These are phyloP conservation scores for Tuber aestivum DNA, from an alignment of 495 filamentous ascomycete species.

Conservation along the genomic window DNA sequence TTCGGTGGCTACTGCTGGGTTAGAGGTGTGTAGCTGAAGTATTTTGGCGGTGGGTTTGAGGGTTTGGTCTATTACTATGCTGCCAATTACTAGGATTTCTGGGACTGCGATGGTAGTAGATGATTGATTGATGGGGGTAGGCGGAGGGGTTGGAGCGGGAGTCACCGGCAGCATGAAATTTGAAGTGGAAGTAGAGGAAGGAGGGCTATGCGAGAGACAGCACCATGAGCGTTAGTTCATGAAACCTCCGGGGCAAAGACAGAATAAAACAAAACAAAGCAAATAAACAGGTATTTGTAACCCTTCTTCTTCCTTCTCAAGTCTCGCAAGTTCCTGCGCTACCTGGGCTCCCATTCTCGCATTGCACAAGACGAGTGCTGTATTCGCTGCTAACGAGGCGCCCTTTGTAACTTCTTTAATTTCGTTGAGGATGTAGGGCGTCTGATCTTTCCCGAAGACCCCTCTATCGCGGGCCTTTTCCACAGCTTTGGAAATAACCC, in stretches of 20 bases:
- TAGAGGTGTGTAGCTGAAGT: conserved; percentile 73
- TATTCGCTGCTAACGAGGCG: conserved; percentile 67
- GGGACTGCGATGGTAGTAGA: conserved; percentile 1
- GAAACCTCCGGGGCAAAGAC: neutral
- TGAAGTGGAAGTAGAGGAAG: neutral
- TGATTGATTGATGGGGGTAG: neutral
- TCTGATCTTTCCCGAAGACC: conserved; percentile 69
- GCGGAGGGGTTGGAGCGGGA: neutral
- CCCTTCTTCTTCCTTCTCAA: conserved; percentile 47
- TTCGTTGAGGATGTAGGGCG: conserved; percentile 75
- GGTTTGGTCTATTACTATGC: conserved; percentile 77
- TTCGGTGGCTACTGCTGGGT: conserved; percentile 71
- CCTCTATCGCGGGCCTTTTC: conserved; percentile 63
- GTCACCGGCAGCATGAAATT: neutral
- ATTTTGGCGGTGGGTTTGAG: conserved; percentile 40
- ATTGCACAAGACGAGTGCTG: conserved; percentile 70
- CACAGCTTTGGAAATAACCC: conserved; percentile 66
- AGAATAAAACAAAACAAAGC: neutral
- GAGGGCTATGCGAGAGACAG: neutral
- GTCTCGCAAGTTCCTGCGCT: conserved; percentile 65
- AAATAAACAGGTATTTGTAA: neutral
- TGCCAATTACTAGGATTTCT: conserved; percentile 73
- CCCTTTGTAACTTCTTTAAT: conserved; percentile 75
- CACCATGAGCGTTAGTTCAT: neutral
- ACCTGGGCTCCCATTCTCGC: conserved; percentile 72